Percentiles rank a stretch among this genome's conserved stretches.
Evolutionary conservation across 2,329 filamentous ascomycete genomes (phyloP).

Genomic region (Ilyonectria destructans): DNA sequence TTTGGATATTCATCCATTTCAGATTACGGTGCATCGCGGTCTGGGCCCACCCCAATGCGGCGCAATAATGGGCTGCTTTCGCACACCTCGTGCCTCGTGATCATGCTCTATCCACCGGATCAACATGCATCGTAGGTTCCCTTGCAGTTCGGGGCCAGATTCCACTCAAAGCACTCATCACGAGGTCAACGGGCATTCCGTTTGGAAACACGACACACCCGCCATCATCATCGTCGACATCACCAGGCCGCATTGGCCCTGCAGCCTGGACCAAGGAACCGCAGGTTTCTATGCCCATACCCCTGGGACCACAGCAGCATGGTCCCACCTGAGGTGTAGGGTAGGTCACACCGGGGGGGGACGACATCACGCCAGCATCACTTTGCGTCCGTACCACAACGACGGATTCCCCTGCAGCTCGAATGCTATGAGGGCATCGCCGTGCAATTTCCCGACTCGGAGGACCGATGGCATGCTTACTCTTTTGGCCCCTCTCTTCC

Average conservation of each 20-base stretch:
- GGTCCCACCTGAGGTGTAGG: constrained; percentile 22
- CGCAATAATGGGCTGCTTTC: constrained; percentile 32
- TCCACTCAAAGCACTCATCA: constrained; percentile 20
- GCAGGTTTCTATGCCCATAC: neutral
- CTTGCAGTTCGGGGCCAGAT: constrained; percentile 13
- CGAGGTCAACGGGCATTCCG: constrained; percentile 12
- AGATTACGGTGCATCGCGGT: constrained; percentile 9
- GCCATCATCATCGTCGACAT: constrained; percentile 3
- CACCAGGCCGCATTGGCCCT: constrained; percentile 4
- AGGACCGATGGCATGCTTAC: constrained; percentile 1
- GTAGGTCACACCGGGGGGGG: constrained; percentile 10
- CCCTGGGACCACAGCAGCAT: constrained; percentile 9
- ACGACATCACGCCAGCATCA: constrained; percentile 26
- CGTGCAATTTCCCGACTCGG: constrained; percentile 8
- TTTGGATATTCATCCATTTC: constrained; percentile 12
- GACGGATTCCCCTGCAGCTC: constrained; percentile 23
- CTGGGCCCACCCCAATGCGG: constrained; percentile 19
- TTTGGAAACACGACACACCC: constrained; percentile 7
- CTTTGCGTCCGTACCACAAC: constrained; percentile 13
- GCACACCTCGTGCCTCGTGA: constrained; percentile 22
- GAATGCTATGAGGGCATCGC: constrained; percentile 7
- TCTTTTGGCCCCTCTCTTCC: neutral
- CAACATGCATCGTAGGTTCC: constrained; percentile 16
- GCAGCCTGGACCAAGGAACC: neutral
- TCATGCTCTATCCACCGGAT: constrained; percentile 18